Base-by-base conservation (phyloP, 2,329 filamentous ascomycete genomes). In the Phyllosticta citrichinensis region DNA sequence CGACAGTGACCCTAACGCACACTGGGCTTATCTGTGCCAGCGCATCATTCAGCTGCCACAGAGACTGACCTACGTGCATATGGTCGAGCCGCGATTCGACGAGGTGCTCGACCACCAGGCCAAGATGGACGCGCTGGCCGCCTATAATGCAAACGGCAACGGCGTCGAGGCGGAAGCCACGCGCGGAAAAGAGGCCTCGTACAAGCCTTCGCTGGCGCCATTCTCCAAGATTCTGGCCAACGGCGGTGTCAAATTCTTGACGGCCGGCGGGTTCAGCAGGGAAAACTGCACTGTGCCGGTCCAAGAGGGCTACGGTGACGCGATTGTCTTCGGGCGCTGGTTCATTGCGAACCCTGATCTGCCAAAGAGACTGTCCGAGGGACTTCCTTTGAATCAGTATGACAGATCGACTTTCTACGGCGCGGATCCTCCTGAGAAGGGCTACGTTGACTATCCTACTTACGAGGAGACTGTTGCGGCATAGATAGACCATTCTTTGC, bases 21-120 rank as follows among this genome's bases (percentile, higher is more conserved):
- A 79, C 66, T 81, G 79, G 76, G 69, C 73, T 4, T 70, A 76
- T 35, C 68, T 81, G 5, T 79, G 77, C 64, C 67, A 71, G 40
- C 69, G 74, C 64, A 76, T 79, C 19, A 69, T 69, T 1, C 65
- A 64, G 10, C 64, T 75, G 9, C 65, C 69, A 4, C 64, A 71
- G 17, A 62, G 66, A 25, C 71, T 69, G 2, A 66, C 62, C 11
- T 73, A 73, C 52, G 71, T 73, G 4, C 71, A 74, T 60, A 73
- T 73, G 71, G 68, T 73, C 25, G 71, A 73, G 63, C 72, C 71
- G 2, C 71, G 70, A 24, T 74, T 74, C 64, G 71, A 72, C 53
- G 71, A 73, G 65, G 68, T 69, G 22, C 68, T 74, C 30, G 67
- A 69, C 60, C 70, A 73, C 58, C 64, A 74, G 58, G 70, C 69